Conservation (phyloP, 257 asterid genomes). For the Solanum peruvianum region DNA sequence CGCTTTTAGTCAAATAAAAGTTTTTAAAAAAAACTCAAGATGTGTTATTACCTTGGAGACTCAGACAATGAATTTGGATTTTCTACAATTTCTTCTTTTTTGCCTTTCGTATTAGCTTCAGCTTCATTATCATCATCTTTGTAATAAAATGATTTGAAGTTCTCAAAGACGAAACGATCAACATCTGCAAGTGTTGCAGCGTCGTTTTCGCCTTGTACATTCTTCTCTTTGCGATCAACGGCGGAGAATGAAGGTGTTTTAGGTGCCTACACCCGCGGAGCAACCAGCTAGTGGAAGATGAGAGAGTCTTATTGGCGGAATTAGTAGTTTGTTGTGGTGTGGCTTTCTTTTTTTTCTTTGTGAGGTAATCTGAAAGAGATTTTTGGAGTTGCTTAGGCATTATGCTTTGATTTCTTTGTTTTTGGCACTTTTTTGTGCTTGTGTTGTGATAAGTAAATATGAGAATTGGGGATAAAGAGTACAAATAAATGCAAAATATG, state of each 20-base stretch:
- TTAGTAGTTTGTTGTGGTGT: conserved; percentile 10
- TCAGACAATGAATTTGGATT: background rate
- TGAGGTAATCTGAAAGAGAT: conserved; percentile 38
- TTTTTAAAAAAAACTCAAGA: background rate
- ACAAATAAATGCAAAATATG: background rate
- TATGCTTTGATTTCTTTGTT: background rate
- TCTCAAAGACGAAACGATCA: conserved; percentile 53
- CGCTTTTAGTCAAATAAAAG: background rate
- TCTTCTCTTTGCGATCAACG: background rate
- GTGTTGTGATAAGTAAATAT: background rate
- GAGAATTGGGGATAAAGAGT: background rate
- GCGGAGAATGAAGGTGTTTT: conserved; percentile 38
- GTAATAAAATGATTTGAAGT: conserved; percentile 44
- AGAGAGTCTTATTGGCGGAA: conserved; percentile 3
- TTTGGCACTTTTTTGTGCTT: background rate
- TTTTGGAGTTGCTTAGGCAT: conserved; percentile 54
- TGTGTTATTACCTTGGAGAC: conserved; percentile 13
- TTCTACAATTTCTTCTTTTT: conserved; percentile 8
- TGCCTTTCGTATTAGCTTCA: background rate
- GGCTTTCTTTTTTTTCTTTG: conserved; percentile 30
- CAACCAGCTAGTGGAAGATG: conserved; percentile 22
- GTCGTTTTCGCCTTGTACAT: background rate
- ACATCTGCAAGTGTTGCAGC: conserved; percentile 43
- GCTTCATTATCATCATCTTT: conserved; percentile 1
- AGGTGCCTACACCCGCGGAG: conserved; percentile 35